Percentiles rank a stretch among this genome's conserved stretches.
phyloP scores from a whole-genome alignment of 1,139 yeast species.

The Hyphopichia wangnamkhiaoensis region DNA sequence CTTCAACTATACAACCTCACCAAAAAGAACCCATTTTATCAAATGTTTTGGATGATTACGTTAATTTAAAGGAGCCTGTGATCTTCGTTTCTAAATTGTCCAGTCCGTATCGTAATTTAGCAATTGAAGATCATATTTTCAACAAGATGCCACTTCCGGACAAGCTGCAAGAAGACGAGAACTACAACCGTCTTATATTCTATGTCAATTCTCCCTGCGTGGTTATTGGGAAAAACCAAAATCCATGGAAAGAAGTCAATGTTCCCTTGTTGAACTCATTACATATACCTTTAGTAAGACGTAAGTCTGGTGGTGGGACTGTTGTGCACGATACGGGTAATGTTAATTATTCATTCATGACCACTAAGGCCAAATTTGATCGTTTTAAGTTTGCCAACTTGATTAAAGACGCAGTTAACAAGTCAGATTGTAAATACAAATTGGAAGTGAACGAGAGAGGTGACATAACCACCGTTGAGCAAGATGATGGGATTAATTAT shows the following conservation, averaged over 20 bases:
- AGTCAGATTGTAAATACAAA: constrained; percentile 20
- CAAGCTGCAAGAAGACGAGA: constrained; percentile 12
- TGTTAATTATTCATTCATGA: constrained; percentile 81
- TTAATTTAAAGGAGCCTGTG: constrained; percentile 22
- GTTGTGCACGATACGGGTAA: constrained; percentile 97
- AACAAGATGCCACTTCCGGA: constrained; percentile 55
- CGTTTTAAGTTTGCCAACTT: constrained; percentile 60
- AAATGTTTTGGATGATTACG: neutral
- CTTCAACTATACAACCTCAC: neutral
- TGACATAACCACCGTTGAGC: constrained; percentile 59
- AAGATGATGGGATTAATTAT: constrained; percentile 28
- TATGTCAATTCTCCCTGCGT: constrained; percentile 84
- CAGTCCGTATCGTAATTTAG: constrained; percentile 76
- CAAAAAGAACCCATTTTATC: neutral
- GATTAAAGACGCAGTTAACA: constrained; percentile 54
- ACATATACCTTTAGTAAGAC: constrained; percentile 69
- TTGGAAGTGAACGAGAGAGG: constrained; percentile 66
- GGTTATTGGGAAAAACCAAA: constrained; percentile 94
- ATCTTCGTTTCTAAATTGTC: constrained; percentile 48
- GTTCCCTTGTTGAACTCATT: constrained; percentile 54
- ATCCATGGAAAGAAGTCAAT: constrained; percentile 88
- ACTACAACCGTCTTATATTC: constrained; percentile 59
- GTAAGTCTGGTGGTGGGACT: constrained; percentile 94
- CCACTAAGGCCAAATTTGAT: constrained; percentile 65
- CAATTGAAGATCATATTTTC: constrained; percentile 80